Evolutionary conservation across 495 filamentous ascomycete species (phyloP).

Genomic region (Clohesyomyces aquaticus): DNA sequence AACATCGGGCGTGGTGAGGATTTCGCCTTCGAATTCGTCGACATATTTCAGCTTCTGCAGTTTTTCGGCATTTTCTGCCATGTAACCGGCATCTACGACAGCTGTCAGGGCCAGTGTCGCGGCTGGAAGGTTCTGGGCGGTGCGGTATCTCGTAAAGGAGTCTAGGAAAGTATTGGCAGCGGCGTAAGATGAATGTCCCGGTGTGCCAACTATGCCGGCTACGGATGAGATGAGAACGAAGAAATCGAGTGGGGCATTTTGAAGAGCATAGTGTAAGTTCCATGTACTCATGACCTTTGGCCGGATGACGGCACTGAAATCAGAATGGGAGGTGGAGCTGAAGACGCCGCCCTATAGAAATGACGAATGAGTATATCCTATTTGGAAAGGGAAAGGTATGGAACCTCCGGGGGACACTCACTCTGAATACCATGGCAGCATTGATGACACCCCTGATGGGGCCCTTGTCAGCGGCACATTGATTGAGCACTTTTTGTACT

Average conservation of each 20-base stretch:
- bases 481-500: neutral
- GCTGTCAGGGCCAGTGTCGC: neutral
- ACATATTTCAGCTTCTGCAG: neutral
- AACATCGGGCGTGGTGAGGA: neutral
- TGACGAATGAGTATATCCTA: neutral
- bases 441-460: neutral
- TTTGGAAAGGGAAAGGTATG: neutral
- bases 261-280: neutral
- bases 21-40: neutral
- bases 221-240: neutral
- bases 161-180: neutral
- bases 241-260: neutral
- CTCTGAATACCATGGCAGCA: slow-evolving; percentile 1
- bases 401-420: neutral
- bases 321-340: neutral
- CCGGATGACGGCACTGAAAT: neutral
- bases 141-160: neutral
- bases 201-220: neutral
- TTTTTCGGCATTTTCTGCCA: neutral
- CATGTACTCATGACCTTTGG: neutral
- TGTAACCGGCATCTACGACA: neutral
- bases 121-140: neutral
- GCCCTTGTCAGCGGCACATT: neutral
- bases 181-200: neutral
- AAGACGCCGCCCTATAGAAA: neutral